Percentiles rank a stretch among this genome's conserved stretches.
These are phyloP conservation scores for Pseudogymnoascus sp. DNA, from an alignment of 2,329 filamentous ascomycete genomes.

Conservation along the genomic window DNA sequence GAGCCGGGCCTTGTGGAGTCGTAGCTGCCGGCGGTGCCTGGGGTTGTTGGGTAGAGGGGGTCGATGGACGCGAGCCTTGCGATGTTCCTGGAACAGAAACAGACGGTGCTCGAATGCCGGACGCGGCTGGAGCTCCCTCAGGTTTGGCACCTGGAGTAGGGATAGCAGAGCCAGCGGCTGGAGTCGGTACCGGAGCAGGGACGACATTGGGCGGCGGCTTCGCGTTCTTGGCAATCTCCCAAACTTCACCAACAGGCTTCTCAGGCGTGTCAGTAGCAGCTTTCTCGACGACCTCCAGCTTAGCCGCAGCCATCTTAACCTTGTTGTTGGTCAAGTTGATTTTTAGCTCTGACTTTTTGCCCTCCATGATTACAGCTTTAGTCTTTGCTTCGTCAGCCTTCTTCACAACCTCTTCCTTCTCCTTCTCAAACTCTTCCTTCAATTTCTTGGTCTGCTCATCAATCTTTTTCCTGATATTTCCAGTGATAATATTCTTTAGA, in stretches of 20 bases:
- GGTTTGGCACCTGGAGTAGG: slow-evolving; percentile 7
- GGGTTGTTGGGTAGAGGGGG: neutral
- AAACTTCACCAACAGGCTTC: slow-evolving; percentile 77
- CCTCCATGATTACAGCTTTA: slow-evolving; percentile 62
- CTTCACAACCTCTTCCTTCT: slow-evolving; percentile 48
- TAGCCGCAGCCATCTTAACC: slow-evolving; percentile 55
- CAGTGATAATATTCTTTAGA: slow-evolving; percentile 50
- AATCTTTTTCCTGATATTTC: slow-evolving; percentile 64
- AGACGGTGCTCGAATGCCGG: slow-evolving; percentile 1
- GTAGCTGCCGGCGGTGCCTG: neutral
- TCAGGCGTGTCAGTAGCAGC: slow-evolving; percentile 81
- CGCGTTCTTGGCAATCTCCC: slow-evolving; percentile 67
- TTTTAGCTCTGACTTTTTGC: slow-evolving; percentile 66
- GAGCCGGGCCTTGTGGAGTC: neutral
- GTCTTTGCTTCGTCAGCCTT: slow-evolving; percentile 24
- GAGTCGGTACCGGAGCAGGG: slow-evolving; percentile 14
- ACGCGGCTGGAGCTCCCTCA: slow-evolving; percentile 5
- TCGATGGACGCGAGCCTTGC: neutral
- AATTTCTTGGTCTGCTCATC: slow-evolving; percentile 46
- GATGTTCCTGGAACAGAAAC: slow-evolving; percentile 7
- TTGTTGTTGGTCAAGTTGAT: slow-evolving; percentile 75
- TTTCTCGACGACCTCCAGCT: slow-evolving; percentile 70
- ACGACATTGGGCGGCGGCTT: slow-evolving; percentile 36
- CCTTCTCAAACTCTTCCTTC: slow-evolving; percentile 44
- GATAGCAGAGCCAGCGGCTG: slow-evolving; percentile 10